Evolutionary conservation across 2,329 filamentous ascomycete species (phyloP).

Genomic region (Scytalidium sp.): DNA sequence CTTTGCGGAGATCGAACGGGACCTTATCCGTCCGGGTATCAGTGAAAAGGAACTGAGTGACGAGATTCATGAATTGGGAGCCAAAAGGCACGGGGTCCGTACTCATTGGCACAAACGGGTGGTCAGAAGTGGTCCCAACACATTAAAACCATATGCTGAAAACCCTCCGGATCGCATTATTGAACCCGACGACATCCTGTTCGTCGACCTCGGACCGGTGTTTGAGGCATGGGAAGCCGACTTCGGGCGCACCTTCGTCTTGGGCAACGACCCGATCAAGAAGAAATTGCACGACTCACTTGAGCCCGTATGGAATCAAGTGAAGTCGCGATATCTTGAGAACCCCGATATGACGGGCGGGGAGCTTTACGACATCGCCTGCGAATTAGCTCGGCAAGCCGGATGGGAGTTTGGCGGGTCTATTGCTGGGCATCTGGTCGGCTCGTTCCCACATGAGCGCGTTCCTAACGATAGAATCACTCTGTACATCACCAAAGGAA

Average conservation of each 20-base stretch:
- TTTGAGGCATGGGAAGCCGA: slow-evolving; percentile 52
- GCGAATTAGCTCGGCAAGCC: slow-evolving; percentile 30
- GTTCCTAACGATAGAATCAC: slow-evolving; percentile 36
- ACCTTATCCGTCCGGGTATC: slow-evolving; percentile 43
- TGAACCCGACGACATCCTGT: slow-evolving; percentile 45
- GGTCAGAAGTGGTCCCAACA: slow-evolving; percentile 47
- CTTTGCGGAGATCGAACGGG: slow-evolving; percentile 44
- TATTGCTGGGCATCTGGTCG: slow-evolving; percentile 42
- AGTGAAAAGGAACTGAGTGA: slow-evolving; percentile 44
- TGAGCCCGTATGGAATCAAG: slow-evolving; percentile 42
- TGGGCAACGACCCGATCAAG: slow-evolving; percentile 44
- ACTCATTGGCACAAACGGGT: slow-evolving; percentile 53
- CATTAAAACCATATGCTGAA: slow-evolving; percentile 42
- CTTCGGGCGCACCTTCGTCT: slow-evolving; percentile 49
- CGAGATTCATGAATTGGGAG: slow-evolving; percentile 43
- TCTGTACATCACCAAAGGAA: slow-evolving; percentile 36
- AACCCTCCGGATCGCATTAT: slow-evolving; percentile 48
- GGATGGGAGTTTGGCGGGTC: slow-evolving; percentile 43
- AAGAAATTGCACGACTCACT: slow-evolving; percentile 40
- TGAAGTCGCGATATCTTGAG: slow-evolving; percentile 36
- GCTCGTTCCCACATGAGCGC: slow-evolving; percentile 35
- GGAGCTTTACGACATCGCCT: slow-evolving; percentile 42
- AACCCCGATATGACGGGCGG: slow-evolving; percentile 44
- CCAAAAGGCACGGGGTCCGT: slow-evolving; percentile 37
- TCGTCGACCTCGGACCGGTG: slow-evolving; percentile 49